phyloP scores from a whole-genome alignment of 2,329 filamentous ascomycete species.

The Beauveria caledonica region DNA sequence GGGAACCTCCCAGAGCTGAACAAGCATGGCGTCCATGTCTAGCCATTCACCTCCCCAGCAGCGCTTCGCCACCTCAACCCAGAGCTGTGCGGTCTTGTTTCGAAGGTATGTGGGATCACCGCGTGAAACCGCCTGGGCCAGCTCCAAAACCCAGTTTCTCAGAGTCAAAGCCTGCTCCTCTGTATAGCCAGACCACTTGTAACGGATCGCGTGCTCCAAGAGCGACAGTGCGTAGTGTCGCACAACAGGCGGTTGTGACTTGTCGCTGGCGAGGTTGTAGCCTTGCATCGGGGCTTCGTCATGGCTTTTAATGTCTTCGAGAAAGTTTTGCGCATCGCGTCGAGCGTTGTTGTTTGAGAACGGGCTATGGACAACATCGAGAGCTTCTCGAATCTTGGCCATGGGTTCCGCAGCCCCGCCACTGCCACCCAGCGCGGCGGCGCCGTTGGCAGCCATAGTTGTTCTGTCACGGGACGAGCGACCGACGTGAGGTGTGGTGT shows the following conservation, averaged over 20 bases:
- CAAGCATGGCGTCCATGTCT: conserved; percentile 82
- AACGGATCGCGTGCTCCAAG: conserved; percentile 81
- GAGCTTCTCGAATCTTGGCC: conserved; percentile 68
- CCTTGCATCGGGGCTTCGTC: conserved; percentile 77
- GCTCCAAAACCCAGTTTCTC: conserved; percentile 67
- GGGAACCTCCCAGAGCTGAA: conserved; percentile 70
- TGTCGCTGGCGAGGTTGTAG: conserved; percentile 71
- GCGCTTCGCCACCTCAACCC: conserved; percentile 90
- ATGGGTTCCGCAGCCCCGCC: conserved; percentile 40
- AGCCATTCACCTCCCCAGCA: conserved; percentile 91
- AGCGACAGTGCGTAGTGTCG: conserved; percentile 91
- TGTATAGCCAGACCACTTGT: conserved; percentile 70
- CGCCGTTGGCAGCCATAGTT: conserved; percentile 32
- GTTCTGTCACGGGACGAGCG: conserved; percentile 2
- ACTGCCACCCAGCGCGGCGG: conserved; percentile 22
- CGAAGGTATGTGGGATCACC: conserved; percentile 75
- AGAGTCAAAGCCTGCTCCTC: conserved; percentile 59
- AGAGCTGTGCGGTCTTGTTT: conserved; percentile 90
- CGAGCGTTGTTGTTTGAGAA: conserved; percentile 73
- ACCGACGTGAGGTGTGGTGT: background rate
- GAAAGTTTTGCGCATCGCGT: conserved; percentile 72
- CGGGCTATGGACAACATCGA: conserved; percentile 80
- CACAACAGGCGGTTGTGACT: conserved; percentile 67
- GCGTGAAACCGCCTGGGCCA: conserved; percentile 62
- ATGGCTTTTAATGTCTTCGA: conserved; percentile 77